Evolutionary conservation across 441 rosid species (phyloP).

Genomic region (Gossypium davidsonii): DNA sequence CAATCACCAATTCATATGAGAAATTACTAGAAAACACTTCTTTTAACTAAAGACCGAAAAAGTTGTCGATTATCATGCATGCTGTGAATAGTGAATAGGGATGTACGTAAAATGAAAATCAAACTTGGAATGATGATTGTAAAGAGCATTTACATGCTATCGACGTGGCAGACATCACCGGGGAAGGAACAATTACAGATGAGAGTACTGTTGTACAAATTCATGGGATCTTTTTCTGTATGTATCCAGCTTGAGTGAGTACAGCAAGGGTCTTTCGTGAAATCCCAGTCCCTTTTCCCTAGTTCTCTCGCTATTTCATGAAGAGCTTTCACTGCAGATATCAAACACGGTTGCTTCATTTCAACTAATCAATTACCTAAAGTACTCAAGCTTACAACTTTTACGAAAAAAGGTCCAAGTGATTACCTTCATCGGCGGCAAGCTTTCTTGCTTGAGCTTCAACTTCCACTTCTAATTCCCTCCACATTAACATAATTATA

Average conservation of each 20-base stretch:
- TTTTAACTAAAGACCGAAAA: too few species aligned
- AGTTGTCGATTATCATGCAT: background rate
- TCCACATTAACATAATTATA: background rate
- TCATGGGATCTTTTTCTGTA: background rate
- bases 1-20: too few species aligned
- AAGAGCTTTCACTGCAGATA: constrained; percentile 23
- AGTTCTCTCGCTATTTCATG: constrained; percentile 18
- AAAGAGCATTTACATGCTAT: constrained; percentile 12
- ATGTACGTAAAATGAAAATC: too few species aligned
- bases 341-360: background rate
- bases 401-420: background rate
- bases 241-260: constrained; percentile 6
- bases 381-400: background rate
- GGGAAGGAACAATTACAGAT: constrained; percentile 21
- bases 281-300: constrained; percentile 24
- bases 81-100: background rate
- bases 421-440: background rate
- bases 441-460: background rate
- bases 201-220: constrained; percentile 6
- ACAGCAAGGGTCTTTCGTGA: constrained; percentile 22
- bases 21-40: too few species aligned
- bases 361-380: background rate
- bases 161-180: constrained; percentile 26
- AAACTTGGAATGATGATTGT: too few species aligned
- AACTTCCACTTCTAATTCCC: background rate